Evolutionary conservation across 805 yeast species (phyloP).

Genomic region (Candida oleophila): DNA sequence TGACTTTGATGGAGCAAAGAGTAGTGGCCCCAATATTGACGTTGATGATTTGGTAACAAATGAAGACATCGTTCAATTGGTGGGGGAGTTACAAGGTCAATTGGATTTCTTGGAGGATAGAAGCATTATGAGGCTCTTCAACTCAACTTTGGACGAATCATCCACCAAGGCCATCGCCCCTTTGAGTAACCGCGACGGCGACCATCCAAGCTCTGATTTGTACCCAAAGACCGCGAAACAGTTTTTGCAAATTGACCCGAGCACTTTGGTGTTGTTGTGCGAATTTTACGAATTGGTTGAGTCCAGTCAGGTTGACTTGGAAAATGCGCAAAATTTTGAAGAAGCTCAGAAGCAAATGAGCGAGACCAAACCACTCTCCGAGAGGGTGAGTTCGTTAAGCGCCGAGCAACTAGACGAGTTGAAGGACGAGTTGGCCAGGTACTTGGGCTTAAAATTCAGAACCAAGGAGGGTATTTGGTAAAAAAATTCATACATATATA

Average conservation of each 20-base stretch:
- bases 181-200: conserved; percentile 78
- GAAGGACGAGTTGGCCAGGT: conserved; percentile 66
- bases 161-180: conserved; percentile 54
- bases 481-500: no score
- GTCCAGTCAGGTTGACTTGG: conserved; percentile 25
- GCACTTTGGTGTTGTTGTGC: conserved; percentile 52
- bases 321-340: conserved; percentile 8
- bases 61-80: conserved; percentile 83
- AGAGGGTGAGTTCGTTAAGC: conserved; percentile 21
- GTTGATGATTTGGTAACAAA: conserved; percentile 67
- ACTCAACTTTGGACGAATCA: conserved; percentile 47
- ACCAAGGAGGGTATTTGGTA: conserved; percentile 54
- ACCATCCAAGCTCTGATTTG: conserved; percentile 47
- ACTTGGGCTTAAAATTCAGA: conserved; percentile 60
- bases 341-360: conserved; percentile 7
- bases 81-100: conserved; percentile 87
- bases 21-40: conserved; percentile 26
- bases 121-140: conserved; percentile 66
- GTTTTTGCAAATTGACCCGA: conserved; percentile 47
- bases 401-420: conserved; percentile 52
- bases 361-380: conserved; percentile 3
- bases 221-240: conserved; percentile 63
- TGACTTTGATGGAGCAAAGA: conserved; percentile 14
- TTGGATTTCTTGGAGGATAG: conserved; percentile 77
- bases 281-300: conserved; percentile 77